Conservation (phyloP, 2,329 filamentous ascomycete genomes). For the Cytospora paraplurivora region DNA sequence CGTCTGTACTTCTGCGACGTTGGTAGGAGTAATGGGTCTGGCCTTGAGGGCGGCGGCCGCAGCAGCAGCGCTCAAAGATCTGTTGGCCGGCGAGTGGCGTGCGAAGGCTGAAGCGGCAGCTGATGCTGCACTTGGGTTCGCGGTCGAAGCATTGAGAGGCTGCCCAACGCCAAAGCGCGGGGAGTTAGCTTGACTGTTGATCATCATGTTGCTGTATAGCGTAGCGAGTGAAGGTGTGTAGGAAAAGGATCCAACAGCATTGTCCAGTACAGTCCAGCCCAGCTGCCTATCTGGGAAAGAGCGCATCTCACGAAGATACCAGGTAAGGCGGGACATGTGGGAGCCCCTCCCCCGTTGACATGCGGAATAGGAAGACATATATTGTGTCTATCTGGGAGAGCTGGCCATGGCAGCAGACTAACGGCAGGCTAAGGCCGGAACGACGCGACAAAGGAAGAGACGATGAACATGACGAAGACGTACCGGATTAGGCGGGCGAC, state of each 20-base stretch:
- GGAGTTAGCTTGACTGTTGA: slow-evolving; percentile 20
- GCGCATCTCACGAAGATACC: not conserved
- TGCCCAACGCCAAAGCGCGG: slow-evolving; percentile 39
- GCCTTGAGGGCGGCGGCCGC: slow-evolving; percentile 83
- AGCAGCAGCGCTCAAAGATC: slow-evolving; percentile 77
- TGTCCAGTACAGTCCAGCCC: not conserved
- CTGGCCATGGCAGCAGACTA: slow-evolving; percentile 14
- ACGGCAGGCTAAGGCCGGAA: not conserved
- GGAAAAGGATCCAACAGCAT: slow-evolving; percentile 4
- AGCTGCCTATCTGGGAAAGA: slow-evolving; percentile 8
- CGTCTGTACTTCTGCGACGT: slow-evolving; percentile 81
- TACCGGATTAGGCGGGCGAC: slow-evolving; percentile 52
- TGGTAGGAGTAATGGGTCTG: slow-evolving; percentile 74
- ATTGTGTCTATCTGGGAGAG: not conserved
- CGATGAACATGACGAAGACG: slow-evolving; percentile 38
- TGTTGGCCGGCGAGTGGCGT: slow-evolving; percentile 63
- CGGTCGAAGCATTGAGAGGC: slow-evolving; percentile 65
- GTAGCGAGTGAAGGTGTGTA: slow-evolving; percentile 1
- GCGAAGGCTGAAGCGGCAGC: slow-evolving; percentile 82
- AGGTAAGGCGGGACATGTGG: not conserved
- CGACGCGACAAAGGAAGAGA: slow-evolving; percentile 19
- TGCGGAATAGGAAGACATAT: not conserved
- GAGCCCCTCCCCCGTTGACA: not conserved
- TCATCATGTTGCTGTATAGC: slow-evolving; percentile 6
- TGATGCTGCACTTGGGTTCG: slow-evolving; percentile 72